These are phyloP conservation scores for Ogataea angusta DNA, from an alignment of 805 yeast species.

Conservation along the genomic window DNA sequence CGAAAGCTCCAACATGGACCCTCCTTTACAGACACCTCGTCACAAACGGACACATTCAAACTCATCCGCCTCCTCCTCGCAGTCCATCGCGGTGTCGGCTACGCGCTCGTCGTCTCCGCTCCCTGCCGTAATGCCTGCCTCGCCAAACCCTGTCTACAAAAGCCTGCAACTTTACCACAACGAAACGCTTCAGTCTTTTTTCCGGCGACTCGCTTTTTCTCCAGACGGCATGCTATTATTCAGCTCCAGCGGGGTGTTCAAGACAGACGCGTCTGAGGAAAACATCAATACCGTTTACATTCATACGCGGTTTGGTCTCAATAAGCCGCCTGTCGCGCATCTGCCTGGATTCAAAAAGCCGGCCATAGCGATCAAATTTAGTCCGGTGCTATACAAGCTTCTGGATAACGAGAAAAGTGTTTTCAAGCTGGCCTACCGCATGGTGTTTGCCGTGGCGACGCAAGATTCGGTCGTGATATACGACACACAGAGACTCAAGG, in stretches of 20 bases:
- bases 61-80: constrained; percentile 34
- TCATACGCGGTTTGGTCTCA: constrained; percentile 67
- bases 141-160: constrained; percentile 29
- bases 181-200: constrained; percentile 86
- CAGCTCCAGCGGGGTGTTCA: constrained; percentile 72
- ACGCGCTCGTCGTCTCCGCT: constrained; percentile 32
- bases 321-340: constrained; percentile 69
- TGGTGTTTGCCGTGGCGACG: constrained; percentile 91
- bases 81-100: constrained; percentile 28
- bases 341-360: constrained; percentile 80
- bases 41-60: constrained; percentile 43
- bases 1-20: constrained; percentile 26
- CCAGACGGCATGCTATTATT: constrained; percentile 85
- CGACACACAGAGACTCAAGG: constrained; percentile 68
- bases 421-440: constrained; percentile 66
- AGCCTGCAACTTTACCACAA: constrained; percentile 65
- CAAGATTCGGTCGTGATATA: constrained; percentile 79
- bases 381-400: constrained; percentile 57
- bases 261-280: constrained; percentile 24
- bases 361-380: constrained; percentile 77
- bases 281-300: constrained; percentile 69
- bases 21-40: constrained; percentile 30
- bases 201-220: constrained; percentile 79
- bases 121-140: constrained; percentile 46
- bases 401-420: constrained; percentile 24